Percentiles rank a stretch among this genome's conserved stretches.
These are phyloP conservation scores for Cerrena zonata DNA, from an alignment of 1,284 basidiomycete species.

Conservation along the genomic window DNA sequence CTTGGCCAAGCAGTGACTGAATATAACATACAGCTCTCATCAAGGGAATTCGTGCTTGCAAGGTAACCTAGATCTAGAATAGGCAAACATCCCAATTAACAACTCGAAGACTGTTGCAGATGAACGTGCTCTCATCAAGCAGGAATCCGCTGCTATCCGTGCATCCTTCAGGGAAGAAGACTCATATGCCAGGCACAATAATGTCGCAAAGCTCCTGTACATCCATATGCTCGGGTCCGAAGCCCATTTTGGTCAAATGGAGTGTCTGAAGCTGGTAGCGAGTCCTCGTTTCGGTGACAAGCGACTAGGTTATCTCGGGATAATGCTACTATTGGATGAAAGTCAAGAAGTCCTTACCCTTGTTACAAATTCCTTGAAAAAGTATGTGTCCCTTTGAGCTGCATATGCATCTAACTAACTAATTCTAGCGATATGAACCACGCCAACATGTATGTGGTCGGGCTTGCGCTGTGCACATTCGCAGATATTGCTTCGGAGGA, in stretches of 20 bases:
- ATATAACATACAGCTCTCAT: constrained; percentile 64
- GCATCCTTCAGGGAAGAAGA: constrained; percentile 98
- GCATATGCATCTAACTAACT: constrained; percentile 4
- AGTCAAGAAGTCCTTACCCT: constrained; percentile 96
- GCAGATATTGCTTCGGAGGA: constrained; percentile 99
- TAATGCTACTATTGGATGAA: constrained; percentile 96
- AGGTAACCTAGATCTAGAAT: constrained; percentile 44
- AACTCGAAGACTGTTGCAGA: constrained; percentile 87
- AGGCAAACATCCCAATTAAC: constrained; percentile 18
- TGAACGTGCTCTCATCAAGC: constrained; percentile 94
- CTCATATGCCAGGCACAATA: constrained; percentile 88
- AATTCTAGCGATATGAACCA: constrained; percentile 94
- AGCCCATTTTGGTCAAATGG: constrained; percentile 99
- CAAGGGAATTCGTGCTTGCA: constrained; percentile 90
- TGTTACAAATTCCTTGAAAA: constrained; percentile 97
- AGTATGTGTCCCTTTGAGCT: constrained; percentile 51
- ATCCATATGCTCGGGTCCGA: constrained; percentile 99
- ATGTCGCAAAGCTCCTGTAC: constrained; percentile 96
- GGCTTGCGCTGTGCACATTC: constrained; percentile 95
- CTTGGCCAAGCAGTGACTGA: not conserved
- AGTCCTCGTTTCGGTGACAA: constrained; percentile 96
- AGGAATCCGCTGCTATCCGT: constrained; percentile 95
- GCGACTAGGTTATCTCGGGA: constrained; percentile 92
- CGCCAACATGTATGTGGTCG: constrained; percentile 98
- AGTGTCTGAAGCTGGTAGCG: constrained; percentile 98